A percentile compares a stretch with the other conserved stretches of the same genome.
These are phyloP conservation scores for Vaccinium vitisidaea DNA, from an alignment of 148 eudicot species.

Conservation along the genomic window DNA sequence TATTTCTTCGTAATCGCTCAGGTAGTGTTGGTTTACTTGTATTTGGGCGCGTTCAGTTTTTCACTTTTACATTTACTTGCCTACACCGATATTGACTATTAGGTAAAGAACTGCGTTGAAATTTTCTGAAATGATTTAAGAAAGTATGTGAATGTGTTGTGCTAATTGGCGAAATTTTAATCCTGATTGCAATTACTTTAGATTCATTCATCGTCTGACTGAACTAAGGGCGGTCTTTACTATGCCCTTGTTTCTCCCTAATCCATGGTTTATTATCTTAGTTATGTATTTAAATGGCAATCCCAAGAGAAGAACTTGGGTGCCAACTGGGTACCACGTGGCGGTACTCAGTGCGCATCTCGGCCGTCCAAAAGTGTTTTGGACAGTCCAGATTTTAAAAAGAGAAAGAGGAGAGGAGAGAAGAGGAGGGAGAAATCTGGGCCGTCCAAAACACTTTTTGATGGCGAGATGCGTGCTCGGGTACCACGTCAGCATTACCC, in stretches of 20 bases:
- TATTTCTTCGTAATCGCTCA: background rate
- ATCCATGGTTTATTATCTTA: background rate
- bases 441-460: too few species aligned
- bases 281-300: background rate
- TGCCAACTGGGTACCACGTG: too few species aligned
- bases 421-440: too few species aligned
- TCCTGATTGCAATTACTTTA: background rate
- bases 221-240: background rate
- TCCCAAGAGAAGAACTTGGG: background rate
- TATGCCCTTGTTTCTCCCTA: background rate
- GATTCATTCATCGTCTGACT: background rate
- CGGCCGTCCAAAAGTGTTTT: too few species aligned
- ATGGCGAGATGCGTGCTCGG: too few species aligned
- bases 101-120: background rate
- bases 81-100: background rate
- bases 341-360: too few species aligned
- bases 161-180: background rate
- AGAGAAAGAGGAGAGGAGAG: too few species aligned
- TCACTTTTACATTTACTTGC: background rate
- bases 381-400: too few species aligned
- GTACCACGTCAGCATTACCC: too few species aligned
- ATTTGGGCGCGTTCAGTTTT: background rate
- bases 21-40: background rate
- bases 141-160: background rate
- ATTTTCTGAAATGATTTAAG: background rate